Base-by-base conservation (phyloP, 257 asterid genomes). In the Nicotiana sylvestris region DNA sequence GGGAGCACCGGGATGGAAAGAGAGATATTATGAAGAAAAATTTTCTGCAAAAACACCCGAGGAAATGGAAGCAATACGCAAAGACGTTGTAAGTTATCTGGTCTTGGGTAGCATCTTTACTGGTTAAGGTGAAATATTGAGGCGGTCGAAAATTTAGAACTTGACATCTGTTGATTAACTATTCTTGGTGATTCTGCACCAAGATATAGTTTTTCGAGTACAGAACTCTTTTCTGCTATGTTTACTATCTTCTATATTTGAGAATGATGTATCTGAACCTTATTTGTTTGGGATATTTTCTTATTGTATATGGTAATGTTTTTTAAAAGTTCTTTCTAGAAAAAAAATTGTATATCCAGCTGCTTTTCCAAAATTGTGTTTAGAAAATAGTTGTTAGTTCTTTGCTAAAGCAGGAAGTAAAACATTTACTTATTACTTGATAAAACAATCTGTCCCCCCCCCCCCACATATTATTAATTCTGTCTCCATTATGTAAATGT, bases 1-100 rank as follows among this genome's bases (percentile, higher is more conserved):
- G 0, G 89, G 92, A 35, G 66, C 9, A 1, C 76, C 74, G 0
- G 94, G 97, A 16, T 92, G 90, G 87, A 88, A 61, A 72, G 89
- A 87, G 61, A 81, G 95, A 16, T 92, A 88, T 16, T 92, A 91
- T 58, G 84, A 64, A 43, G 92, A 82, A 72, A 92, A 92, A 37
- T 89, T 92, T 62, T 82, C 81, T 27, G 89, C 87, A 58, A 84
- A 86, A 55, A 85, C 35, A 78, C 76, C 86, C 0, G 81, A 81
- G 2, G 91, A 91, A 37, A 83, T 85, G 9, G 94, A 92, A 84
- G 33, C 64, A 32, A 77, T 10, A 4, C 79, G 93, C 76, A 88
- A 81, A 82, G 80, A 77, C 7, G 86, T 92, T 89, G 97, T 92
- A 64, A 29, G 83, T 67, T 67, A 49, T 12, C 30, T 16, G 15